Evolutionary conservation across 2,329 filamentous ascomycete species (phyloP), one percentile per base, ranked within the genome.

Genomic region (Coniosporium tulheliwenetii): DNA sequence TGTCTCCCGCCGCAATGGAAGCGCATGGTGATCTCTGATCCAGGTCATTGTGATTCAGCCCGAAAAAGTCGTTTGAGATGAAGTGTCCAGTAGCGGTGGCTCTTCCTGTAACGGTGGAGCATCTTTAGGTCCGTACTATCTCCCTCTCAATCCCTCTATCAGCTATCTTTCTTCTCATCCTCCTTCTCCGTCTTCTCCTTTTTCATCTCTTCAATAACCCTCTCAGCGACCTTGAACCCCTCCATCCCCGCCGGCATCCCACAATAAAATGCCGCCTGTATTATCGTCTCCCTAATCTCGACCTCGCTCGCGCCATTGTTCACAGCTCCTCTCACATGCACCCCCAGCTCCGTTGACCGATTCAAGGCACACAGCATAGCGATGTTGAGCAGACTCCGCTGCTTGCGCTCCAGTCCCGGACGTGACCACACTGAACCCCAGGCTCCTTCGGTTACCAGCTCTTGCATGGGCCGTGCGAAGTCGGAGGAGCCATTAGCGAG

Each of bases 381-480:
- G 38, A 80, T 73, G 53, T 79, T 79, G 40, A 81, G 59, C 41
- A 81, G 62, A 40, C 67, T 73, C 37, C 77, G 67, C 47, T 75
- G 70, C 53, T 79, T 76, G 44, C 69, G 66, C 31, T 71, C 67
- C 8, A 81, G 66, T 0, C 76, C 77, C 0, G 74, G 75, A 7
- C 77, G 68, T 3, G 71, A 71, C 77, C 77, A 81, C 19, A 71
- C 68, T 43, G 67, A 67, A 10, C 75, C 76, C 77, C 76, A 81
- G 59, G 71, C 73, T 53, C 66, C 72, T 57, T 79, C 75, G 1
- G 75, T 79, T 1, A 77, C 69, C 32, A 77, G 63, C 47, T 79
- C 70, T 55, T 80, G 76, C 48, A 73, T 71, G 0, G 76, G 70
- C 33, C 63, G 60, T 1, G 73, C 64, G 55, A 79, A 81, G n/a